These are phyloP conservation scores for Cryptococcus sp. DNA, from an alignment of 1,284 basidiomycete genomes.

Conservation along the genomic window DNA sequence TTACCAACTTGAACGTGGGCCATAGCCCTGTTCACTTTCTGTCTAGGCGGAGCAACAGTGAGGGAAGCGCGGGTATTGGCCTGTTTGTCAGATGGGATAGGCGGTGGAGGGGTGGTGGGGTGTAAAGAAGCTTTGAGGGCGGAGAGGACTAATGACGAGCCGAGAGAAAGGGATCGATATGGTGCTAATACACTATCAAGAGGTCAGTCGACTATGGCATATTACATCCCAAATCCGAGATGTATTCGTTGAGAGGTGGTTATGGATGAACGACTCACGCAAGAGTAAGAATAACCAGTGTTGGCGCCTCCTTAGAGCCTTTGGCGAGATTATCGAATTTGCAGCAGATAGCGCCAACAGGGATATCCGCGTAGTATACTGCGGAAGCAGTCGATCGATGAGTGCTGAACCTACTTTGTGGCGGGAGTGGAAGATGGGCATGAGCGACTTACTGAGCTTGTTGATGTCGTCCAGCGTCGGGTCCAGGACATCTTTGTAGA, in stretches of 20 bases:
- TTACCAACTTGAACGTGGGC: constrained; percentile 51
- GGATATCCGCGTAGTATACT: constrained; percentile 54
- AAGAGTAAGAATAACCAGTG: constrained; percentile 48
- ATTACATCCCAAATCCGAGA: too few relatives aligned
- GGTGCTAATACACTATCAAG: constrained; percentile 45
- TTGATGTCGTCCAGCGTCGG: constrained; percentile 49
- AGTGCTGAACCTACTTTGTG: not conserved
- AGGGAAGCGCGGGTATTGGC: constrained; percentile 38
- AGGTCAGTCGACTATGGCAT: constrained; percentile 5
- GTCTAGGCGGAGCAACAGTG: constrained; percentile 33
- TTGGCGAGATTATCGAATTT: constrained; percentile 40
- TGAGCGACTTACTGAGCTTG: constrained; percentile 52
- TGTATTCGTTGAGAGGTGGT: not conserved
- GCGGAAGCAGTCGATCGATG: not conserved
- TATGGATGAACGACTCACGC: constrained; percentile 49
- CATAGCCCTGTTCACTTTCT: constrained; percentile 41
- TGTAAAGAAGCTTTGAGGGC: constrained; percentile 41
- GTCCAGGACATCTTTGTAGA: constrained; percentile 51
- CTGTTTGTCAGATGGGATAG: constrained; percentile 38
- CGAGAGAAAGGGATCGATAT: constrained; percentile 50
- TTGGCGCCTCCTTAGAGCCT: constrained; percentile 35
- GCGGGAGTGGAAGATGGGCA: too few relatives aligned
- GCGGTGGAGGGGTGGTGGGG: constrained; percentile 44
- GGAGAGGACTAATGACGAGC: constrained; percentile 43
- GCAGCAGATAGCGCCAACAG: constrained; percentile 49